Evolutionary conservation across 495 filamentous ascomycete species (phyloP), one percentile per base, ranked within the genome.

Genomic region (Pseudomonodictys pantanalensis): DNA sequence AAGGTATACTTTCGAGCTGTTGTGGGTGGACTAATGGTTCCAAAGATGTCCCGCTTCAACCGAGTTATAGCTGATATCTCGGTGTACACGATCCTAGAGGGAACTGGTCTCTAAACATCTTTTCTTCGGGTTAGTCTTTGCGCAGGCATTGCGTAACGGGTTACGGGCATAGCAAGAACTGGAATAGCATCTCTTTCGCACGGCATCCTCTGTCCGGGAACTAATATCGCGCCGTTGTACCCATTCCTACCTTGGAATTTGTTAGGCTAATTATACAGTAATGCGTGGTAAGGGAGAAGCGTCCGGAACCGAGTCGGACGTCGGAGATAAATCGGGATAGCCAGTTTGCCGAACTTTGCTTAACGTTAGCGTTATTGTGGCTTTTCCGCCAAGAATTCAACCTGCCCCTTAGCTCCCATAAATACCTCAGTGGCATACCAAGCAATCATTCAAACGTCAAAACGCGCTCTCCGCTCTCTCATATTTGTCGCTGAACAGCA

Each of bases 281-380:
- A n/a, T n/a, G n/a, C n/a, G n/a, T n/a, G n/a, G n/a, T n/a, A n/a
- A n/a, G n/a, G n/a, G n/a, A n/a, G n/a, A n/a, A n/a, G n/a, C n/a
- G n/a, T n/a, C n/a, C n/a, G n/a, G n/a, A n/a, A n/a, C n/a, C n/a
- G 3, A 41, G 12, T 18, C 12, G 12, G 12, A 41, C 3, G 38
- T 41, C 38, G 38, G 38, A 41, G 12, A 41, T 41, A 41, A 41
- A 41, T 41, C 38, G 38, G 38, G 38, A 41, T n/a, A n/a, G n/a
- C n/a, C n/a, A n/a, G n/a, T n/a, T n/a, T 3, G 38, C 5, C 3
- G 3, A 3, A 3, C 32, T 15, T 41, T 41, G 38, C 12, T 18
- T 41, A 41, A 41, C 38, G 3, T 15, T 41, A 41, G 38, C 38
- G 38, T 41, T 41, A 15, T 15, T 3, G 38, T 15, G 4, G 20